Evolutionary conservation across 2,329 filamentous ascomycete genomes (phyloP).

Genomic region (Penicillium sclerotigenum): DNA sequence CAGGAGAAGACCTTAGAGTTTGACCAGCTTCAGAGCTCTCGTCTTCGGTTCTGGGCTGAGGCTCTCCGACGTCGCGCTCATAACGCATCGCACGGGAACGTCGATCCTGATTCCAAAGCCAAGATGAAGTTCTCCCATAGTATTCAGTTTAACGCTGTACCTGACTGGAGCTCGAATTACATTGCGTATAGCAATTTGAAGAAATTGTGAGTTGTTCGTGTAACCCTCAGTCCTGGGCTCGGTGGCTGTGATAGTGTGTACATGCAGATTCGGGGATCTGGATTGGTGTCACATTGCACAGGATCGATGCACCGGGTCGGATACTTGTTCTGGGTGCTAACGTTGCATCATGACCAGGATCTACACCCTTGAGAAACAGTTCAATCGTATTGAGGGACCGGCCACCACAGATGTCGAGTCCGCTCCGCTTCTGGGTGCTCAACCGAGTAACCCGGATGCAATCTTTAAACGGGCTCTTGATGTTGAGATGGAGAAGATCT

Average conservation of each 20-base stretch:
- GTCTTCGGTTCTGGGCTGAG: constrained; percentile 34
- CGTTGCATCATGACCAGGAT: constrained; percentile 58
- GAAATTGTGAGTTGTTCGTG: constrained; percentile 69
- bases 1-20: constrained; percentile 1
- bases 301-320: background rate
- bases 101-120: constrained; percentile 46
- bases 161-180: constrained; percentile 98
- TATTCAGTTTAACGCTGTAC: constrained; percentile 98
- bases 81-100: constrained; percentile 6
- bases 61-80: constrained; percentile 30
- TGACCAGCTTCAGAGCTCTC: constrained; percentile 14
- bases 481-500: constrained; percentile 89
- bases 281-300: constrained; percentile 25
- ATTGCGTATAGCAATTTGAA: constrained; percentile 98
- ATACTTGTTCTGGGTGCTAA: constrained; percentile 10
- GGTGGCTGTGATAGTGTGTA: background rate
- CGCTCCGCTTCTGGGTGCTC: constrained; percentile 69
- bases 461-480: constrained; percentile 80
- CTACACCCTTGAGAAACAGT: constrained; percentile 86
- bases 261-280: background rate
- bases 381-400: constrained; percentile 57
- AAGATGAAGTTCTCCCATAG: constrained; percentile 99
- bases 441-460: constrained; percentile 67
- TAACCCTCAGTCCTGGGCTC: background rate
- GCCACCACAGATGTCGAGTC: constrained; percentile 71